Percentiles rank a stretch among this genome's conserved stretches.
Conservation (phyloP, 192 early-diverging fungal genomes). For the Umbelopsis sp. region DNA sequence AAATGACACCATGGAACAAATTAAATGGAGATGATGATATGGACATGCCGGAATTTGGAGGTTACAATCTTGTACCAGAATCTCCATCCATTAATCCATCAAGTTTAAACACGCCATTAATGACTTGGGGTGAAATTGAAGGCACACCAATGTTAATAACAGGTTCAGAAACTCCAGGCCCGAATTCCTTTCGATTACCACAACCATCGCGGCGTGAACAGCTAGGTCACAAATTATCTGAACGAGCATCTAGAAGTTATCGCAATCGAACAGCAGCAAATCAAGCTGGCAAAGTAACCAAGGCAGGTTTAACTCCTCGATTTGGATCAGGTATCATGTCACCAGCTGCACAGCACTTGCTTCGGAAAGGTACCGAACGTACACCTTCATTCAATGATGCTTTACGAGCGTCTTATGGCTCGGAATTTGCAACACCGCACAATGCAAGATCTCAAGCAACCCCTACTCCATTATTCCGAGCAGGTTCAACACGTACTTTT, state of each 20-base stretch:
- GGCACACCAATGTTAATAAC: slow-evolving; percentile 73
- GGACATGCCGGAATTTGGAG: slow-evolving; percentile 34
- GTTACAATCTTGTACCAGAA: slow-evolving; percentile 65
- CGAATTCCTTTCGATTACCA: slow-evolving; percentile 43
- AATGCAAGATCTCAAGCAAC: slow-evolving; percentile 15
- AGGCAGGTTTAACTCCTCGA: slow-evolving; percentile 8
- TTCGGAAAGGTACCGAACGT: slow-evolving; percentile 15
- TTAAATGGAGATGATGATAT: slow-evolving; percentile 14
- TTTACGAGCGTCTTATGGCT: slow-evolving; percentile 32
- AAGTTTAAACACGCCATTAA: slow-evolving; percentile 66
- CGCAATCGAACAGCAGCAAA: slow-evolving; percentile 30
- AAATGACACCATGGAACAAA: slow-evolving; percentile 24
- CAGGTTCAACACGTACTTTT: slow-evolving; percentile 25
- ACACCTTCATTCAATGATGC: slow-evolving; percentile 33
- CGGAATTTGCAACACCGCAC: neutral
- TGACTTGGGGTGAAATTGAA: slow-evolving; percentile 89
- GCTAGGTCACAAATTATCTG: slow-evolving; percentile 60
- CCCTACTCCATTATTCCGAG: slow-evolving; percentile 31
- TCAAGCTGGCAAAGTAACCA: slow-evolving; percentile 13
- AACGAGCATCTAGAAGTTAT: slow-evolving; percentile 60
- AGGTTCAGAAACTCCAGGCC: slow-evolving; percentile 47
- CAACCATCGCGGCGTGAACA: slow-evolving; percentile 65
- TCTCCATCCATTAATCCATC: slow-evolving; percentile 69
- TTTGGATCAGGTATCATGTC: slow-evolving; percentile 34
- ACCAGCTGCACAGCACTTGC: slow-evolving; percentile 35